Evolutionary conservation across 2,329 filamentous ascomycete genomes (phyloP), one percentile per base, ranked within the genome.

Genomic region (Microsporum ferrugineum): DNA sequence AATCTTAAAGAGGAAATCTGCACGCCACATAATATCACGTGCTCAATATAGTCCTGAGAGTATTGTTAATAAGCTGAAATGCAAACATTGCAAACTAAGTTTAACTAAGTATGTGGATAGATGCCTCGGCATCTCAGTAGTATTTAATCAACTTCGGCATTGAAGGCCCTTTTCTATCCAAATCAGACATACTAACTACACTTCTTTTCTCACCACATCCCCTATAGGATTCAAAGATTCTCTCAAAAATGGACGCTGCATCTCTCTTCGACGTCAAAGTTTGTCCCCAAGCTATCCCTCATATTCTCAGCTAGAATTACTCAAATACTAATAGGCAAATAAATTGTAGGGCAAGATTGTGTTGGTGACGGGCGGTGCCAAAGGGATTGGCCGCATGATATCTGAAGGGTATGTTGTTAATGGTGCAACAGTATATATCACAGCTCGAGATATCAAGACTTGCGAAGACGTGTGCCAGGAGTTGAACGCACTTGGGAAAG

Each of bases 211-310:
- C n/a, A 45, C 5, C 12, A 38, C 12, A 23, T 23, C 17, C 17
- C 14, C 14, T 5, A 4, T 43, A 23, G n/a, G 6, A n/a, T 14
- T 17, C n/a, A 27, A 36, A 27, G 23, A 38, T 7, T 23, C 17
- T n/a, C 10, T 38, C 33, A 4, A 63, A 49, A 60, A 84, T 85
- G 83, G 81, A 85, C 68, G 68, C 77, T 8, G 72, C 77, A 65
- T 79, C 65, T 63, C 75, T 86, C 41, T 85, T 85, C 68, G 75
- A 80, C 65, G 82, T 86, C 66, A 82, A 84, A 78, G 83, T 84
- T 68, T 66, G 72, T 65, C 58, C 33, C 8, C 33, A 17, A 8
- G 8, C 33, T 34, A 41, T 36, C 31, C n/a, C 17, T 43, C 3
- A 17, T 23, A 34, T n/a, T n/a, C 31, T 34, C 69, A 71, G 14